These are phyloP conservation scores for Cynara cardunculus DNA, from an alignment of 129 eudicot species.

Conservation along the genomic window DNA sequence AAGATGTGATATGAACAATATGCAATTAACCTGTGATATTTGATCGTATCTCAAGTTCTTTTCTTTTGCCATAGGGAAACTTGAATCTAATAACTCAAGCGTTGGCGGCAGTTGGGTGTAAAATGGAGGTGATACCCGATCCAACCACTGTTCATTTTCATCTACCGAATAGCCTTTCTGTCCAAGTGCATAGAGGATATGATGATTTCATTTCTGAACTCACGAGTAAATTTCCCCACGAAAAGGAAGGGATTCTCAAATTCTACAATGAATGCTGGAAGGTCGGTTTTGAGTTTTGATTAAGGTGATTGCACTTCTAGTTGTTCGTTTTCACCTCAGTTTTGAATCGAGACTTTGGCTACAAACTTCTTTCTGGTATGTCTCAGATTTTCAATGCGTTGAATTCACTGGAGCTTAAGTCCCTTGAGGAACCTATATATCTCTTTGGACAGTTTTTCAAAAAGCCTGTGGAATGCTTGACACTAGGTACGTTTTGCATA, in stretches of 20 bases:
- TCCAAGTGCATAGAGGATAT: constrained; percentile 88
- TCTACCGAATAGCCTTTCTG: constrained; percentile 81
- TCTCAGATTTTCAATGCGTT: constrained; percentile 79
- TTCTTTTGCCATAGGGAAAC: constrained; percentile 58
- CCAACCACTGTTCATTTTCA: constrained; percentile 96
- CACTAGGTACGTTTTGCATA: constrained; percentile 57
- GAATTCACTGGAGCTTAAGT: constrained; percentile 92
- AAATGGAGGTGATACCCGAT: constrained; percentile 96
- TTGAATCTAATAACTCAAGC: constrained; percentile 91
- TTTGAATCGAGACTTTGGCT: constrained; percentile 7
- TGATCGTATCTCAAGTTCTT: neutral
- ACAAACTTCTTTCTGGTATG: constrained; percentile 1
- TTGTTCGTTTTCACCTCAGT: constrained; percentile 16
- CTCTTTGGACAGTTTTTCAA: constrained; percentile 93
- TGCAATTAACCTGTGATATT: neutral
- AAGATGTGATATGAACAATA: neutral
- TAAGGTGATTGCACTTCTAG: constrained; percentile 47
- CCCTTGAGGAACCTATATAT: constrained; percentile 94
- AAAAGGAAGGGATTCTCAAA: constrained; percentile 85
- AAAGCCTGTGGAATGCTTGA: constrained; percentile 93
- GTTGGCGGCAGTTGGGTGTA: constrained; percentile 92
- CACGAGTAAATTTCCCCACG: constrained; percentile 84
- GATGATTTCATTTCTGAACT: constrained; percentile 72
- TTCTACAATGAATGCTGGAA: constrained; percentile 93
- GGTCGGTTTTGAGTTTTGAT: constrained; percentile 71